Conservation (phyloP, 129 eudicot species). For the Logfia minima region DNA sequence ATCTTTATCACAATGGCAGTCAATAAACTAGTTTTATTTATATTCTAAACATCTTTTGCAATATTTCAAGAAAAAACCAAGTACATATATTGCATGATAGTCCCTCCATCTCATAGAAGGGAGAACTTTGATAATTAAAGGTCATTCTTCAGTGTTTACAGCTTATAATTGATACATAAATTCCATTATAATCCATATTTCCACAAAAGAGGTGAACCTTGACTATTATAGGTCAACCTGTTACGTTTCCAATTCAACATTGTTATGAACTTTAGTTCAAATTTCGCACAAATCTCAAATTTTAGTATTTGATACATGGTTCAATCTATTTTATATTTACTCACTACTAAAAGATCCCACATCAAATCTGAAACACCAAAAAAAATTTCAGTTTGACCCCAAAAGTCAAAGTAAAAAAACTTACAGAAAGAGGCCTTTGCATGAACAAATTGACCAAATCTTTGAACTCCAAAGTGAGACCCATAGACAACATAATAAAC, state of each 20-base stretch:
- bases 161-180: neutral
- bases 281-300: neutral
- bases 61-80: conserved; percentile 2
- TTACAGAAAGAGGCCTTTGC: conserved; percentile 81
- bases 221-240: neutral
- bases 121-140: conserved; percentile 8
- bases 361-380: neutral
- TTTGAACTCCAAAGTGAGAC: conserved; percentile 76
- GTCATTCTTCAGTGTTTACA: neutral
- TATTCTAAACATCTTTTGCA: neutral
- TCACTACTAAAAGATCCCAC: neutral
- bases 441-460: conserved; percentile 67
- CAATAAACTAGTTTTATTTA: neutral
- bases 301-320: neutral
- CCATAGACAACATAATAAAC: conserved; percentile 84
- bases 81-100: neutral
- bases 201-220: conserved; percentile 18
- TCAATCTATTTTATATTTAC: neutral
- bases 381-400: neutral
- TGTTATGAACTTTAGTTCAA: neutral
- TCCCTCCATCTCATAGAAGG: neutral
- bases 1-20: conserved; percentile 4
- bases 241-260: neutral
- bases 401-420: conserved; percentile 27
- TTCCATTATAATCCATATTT: neutral